Evolutionary conservation across 139 green algal species (phyloP).

Genomic region (Pleodorina starrii): DNA sequence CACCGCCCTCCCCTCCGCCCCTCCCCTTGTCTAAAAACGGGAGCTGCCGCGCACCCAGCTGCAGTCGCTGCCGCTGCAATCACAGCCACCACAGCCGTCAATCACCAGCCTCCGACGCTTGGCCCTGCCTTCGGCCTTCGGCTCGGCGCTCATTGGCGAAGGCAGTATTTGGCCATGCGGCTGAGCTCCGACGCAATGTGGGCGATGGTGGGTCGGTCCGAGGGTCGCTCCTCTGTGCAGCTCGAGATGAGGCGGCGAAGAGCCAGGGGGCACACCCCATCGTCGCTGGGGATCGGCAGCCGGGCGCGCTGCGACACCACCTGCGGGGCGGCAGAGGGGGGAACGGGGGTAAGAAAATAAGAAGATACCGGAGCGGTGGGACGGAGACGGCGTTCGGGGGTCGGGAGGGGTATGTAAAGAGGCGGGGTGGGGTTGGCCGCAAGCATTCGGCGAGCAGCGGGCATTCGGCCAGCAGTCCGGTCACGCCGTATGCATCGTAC

Average conservation of each 20-base stretch:
- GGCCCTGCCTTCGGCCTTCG: too few relatives aligned
- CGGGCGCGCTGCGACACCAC: conserved; percentile 43
- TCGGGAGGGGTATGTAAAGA: background rate
- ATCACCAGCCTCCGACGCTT: too few relatives aligned
- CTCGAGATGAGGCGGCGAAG: conserved; percentile 36
- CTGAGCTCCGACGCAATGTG: conserved; percentile 30
- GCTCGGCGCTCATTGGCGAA: background rate
- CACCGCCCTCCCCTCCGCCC: too few relatives aligned
- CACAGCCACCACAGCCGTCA: too few relatives aligned
- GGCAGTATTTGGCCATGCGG: conserved; percentile 38
- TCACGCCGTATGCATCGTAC: too few relatives aligned
- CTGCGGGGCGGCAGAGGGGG: background rate
- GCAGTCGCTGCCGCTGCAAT: too few relatives aligned
- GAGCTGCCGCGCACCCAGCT: too few relatives aligned
- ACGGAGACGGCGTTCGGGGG: too few relatives aligned
- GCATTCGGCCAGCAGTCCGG: too few relatives aligned
- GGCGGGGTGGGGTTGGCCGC: background rate
- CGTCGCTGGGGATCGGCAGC: conserved; percentile 27
- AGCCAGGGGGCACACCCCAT: conserved; percentile 40
- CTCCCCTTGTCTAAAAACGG: too few relatives aligned
- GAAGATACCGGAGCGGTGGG: too few relatives aligned
- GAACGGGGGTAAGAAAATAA: background rate
- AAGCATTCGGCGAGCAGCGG: too few relatives aligned
- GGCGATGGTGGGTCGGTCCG: conserved; percentile 1
- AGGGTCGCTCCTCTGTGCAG: conserved; percentile 40